Percentiles rank a stretch among this genome's conserved stretches.
These are phyloP conservation scores for Suillus subalutaceus DNA, from an alignment of 768 basidiomycete species.

Conservation along the genomic window DNA sequence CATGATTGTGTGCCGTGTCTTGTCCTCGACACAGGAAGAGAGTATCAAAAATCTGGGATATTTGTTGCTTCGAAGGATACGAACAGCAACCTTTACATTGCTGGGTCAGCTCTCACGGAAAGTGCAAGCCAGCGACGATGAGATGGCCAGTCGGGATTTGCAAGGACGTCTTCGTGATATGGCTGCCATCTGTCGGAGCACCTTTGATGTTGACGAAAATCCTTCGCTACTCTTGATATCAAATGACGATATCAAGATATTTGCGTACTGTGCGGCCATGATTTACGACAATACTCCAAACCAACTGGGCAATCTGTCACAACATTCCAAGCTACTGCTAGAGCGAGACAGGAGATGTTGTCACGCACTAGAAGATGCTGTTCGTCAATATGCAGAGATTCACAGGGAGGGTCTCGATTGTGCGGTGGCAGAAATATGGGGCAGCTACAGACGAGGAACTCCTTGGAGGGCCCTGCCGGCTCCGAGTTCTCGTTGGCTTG, in stretches of 20 bases:
- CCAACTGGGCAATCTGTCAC: conserved; percentile 10
- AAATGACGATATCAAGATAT: conserved; percentile 24
- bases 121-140: conserved; percentile 18
- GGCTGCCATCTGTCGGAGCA: conserved; percentile 42
- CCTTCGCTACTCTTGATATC: conserved; percentile 22
- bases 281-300: conserved; percentile 30
- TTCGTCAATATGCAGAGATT: conserved; percentile 10
- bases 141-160: conserved; percentile 17
- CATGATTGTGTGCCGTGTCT: conserved; percentile 38
- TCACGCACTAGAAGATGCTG: conserved; percentile 21
- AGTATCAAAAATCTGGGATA: conserved; percentile 22
- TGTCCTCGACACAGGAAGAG: conserved; percentile 26
- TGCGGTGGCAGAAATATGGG: conserved; percentile 26
- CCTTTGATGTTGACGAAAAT: conserved; percentile 27
- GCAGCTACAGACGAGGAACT: conserved; percentile 25
- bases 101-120: conserved; percentile 33
- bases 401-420: conserved; percentile 19
- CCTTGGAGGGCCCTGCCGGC: conserved; percentile 20
- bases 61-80: conserved; percentile 34
- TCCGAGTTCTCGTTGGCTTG: conserved; percentile 28
- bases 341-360: conserved; percentile 37
- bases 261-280: conserved; percentile 27
- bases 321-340: conserved; percentile 22
- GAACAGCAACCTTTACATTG: conserved; percentile 38
- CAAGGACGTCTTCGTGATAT: conserved; percentile 37